Percentiles rank a stretch among this genome's conserved stretches.
phyloP scores from a whole-genome alignment of 371 early-diverging fungal genomes.

The Mucor plumbeus region DNA sequence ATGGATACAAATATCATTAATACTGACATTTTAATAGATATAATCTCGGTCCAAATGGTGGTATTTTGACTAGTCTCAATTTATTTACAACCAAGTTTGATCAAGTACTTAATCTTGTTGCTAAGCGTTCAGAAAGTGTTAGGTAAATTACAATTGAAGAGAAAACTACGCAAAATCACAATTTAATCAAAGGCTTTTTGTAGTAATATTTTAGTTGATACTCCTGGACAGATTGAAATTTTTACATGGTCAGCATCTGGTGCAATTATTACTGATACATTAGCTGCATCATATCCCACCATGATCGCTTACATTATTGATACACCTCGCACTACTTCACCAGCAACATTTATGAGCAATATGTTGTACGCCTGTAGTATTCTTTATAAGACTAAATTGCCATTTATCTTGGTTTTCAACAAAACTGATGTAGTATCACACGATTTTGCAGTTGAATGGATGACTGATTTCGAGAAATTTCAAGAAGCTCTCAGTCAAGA shows the following conservation, averaged over 20 bases:
- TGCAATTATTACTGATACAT: conserved; percentile 94
- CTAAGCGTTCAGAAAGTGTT: conserved; percentile 75
- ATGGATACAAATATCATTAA: not conserved
- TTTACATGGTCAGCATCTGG: conserved; percentile 99
- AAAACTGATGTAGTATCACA: conserved; percentile 95
- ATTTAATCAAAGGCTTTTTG: not conserved
- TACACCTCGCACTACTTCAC: conserved; percentile 90
- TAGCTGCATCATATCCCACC: conserved; percentile 93
- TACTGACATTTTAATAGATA: conserved; percentile 60
- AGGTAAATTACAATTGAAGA: conserved; percentile 55
- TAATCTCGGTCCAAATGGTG: conserved; percentile 99
- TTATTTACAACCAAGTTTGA: conserved; percentile 97
- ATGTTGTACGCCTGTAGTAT: conserved; percentile 99
- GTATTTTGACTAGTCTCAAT: conserved; percentile 96
- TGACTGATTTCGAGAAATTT: conserved; percentile 96
- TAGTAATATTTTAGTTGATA: conserved; percentile 94
- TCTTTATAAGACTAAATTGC: conserved; percentile 95
- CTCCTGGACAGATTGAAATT: conserved; percentile 99
- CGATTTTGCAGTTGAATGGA: conserved; percentile 94
- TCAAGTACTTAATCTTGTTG: conserved; percentile 88
- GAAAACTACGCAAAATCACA: too few species aligned
- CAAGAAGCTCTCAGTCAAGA: conserved; percentile 82
- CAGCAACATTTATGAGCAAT: conserved; percentile 99
- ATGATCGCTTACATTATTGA: conserved; percentile 97
- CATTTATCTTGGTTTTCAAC: conserved; percentile 96